These are phyloP conservation scores for Guadua angustifolia DNA, from an alignment of 176 grass and related monocot genomes.

Conservation along the genomic window DNA sequence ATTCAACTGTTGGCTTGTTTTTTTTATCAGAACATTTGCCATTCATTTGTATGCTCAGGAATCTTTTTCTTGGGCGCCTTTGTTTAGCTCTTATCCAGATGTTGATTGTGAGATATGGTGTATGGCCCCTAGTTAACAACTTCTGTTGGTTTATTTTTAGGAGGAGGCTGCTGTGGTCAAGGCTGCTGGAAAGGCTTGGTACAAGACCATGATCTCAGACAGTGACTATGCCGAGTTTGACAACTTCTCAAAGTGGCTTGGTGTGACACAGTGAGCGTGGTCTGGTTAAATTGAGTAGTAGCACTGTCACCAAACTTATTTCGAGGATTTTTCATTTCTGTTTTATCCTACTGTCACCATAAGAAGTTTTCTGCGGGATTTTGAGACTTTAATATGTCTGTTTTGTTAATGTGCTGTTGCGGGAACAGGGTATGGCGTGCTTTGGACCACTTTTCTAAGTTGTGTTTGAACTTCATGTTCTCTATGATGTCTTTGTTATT, in stretches of 20 bases:
- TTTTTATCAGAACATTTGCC: neutral
- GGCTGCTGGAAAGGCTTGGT: constrained; percentile 76
- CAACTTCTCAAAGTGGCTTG: constrained; percentile 89
- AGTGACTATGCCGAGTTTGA: constrained; percentile 80
- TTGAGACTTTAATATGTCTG: neutral
- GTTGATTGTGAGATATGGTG: no score
- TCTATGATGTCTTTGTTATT: neutral
- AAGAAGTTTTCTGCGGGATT: constrained; percentile 29
- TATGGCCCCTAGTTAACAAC: neutral
- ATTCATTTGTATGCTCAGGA: neutral
- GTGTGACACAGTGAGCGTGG: constrained; percentile 59
- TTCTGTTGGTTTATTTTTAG: neutral
- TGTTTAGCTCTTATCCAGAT: neutral
- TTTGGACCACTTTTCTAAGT: constrained; percentile 12
- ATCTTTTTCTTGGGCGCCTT: neutral
- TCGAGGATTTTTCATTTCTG: neutral
- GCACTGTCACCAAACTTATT: neutral
- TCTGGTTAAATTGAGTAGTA: constrained; percentile 46
- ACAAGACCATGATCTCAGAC: constrained; percentile 86
- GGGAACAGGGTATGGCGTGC: constrained; percentile 35
- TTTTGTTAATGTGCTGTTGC: constrained; percentile 21
- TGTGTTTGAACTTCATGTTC: constrained; percentile 2
- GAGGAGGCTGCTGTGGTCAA: constrained; percentile 55
- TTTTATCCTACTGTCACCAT: constrained; percentile 28
- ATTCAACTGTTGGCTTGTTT: neutral